Base-by-base conservation (phyloP, 768 basidiomycete species). In the Cubamyces sp. region DNA sequence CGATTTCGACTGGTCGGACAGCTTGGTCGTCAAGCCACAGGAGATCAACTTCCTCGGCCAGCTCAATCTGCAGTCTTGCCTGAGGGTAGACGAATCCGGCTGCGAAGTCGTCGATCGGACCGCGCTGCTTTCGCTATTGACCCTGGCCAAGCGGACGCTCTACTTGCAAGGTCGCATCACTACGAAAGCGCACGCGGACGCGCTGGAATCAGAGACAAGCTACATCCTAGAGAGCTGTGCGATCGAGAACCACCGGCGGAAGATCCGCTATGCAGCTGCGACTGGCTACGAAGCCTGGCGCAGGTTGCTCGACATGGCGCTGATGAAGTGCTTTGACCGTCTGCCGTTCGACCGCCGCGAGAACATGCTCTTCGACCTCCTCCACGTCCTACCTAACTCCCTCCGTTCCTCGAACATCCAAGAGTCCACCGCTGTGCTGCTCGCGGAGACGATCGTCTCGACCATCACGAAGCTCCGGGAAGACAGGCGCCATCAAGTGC, bases 391-490 rank as follows among this genome's bases (percentile, higher is more conserved):
- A 21, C 90, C 94, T 1, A 74, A 80, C 2, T 84, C 84, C 21
- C 82, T 96, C 46, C 83, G 82, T 30, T 87, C 87, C 0, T 74
- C 79, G 12, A 87, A 87, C 57, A 77, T 89, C 21, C 82, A 88
- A 40, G 87, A 91, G 60, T 78, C 86, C 3, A 90, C 92, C 1
- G 83, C 92, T 12, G 82, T 95, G n/a, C 75, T 96, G 3, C 80
- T 98, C 8, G 90, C 93, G 1, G 94, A 96, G 68, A 84, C 87
- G 0, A 82, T 91, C 5, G 73, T 98, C 23, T 90, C 93, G 0
- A 82, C 87, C 5, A 88, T 94, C 63, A 94, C 94, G 15, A 94
- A 93, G 69, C 75, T 98, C n/a, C 84, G 94, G 7, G 91, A 94
- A 73, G 91, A 92, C 64, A 76, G 90, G 54, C 86, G 84, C 25